Conservation (phyloP, 108 stramenopile species). For the Nitzschia sp. region DNA sequence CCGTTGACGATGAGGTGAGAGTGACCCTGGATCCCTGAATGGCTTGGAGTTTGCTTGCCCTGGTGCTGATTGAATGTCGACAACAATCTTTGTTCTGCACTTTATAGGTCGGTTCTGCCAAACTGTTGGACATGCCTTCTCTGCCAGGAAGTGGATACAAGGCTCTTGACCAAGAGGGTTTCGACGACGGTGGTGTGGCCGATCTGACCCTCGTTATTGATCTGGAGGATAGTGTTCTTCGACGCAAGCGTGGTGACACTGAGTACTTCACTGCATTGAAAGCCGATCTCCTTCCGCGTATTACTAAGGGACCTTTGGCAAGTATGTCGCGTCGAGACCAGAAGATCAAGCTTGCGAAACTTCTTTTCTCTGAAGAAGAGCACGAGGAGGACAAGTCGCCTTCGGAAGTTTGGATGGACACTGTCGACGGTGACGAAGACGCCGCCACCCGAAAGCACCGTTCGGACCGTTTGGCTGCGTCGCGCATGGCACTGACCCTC, state of each 20-base stretch:
- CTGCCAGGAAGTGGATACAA: conserved; percentile 84
- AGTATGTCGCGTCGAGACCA: conserved; percentile 81
- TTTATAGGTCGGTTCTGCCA: conserved; percentile 80
- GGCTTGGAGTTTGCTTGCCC: not conserved
- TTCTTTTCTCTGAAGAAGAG: conserved; percentile 86
- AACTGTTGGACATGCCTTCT: conserved; percentile 75
- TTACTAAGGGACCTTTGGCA: conserved; percentile 71
- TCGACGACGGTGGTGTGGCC: conserved; percentile 90
- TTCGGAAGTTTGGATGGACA: conserved; percentile 81
- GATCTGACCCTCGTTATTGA: conserved; percentile 89
- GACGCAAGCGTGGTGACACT: conserved; percentile 83
- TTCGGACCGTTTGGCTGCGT: conserved; percentile 68
- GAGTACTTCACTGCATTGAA: conserved; percentile 82
- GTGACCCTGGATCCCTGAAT: no score
- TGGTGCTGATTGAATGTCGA: not conserved
- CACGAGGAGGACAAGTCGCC: conserved; percentile 84
- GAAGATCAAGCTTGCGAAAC: conserved; percentile 84
- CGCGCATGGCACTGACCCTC: conserved; percentile 71
- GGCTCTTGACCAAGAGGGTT: conserved; percentile 79
- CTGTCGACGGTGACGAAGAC: conserved; percentile 62
- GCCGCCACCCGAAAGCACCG: conserved; percentile 59
- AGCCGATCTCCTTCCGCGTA: conserved; percentile 82
- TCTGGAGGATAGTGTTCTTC: conserved; percentile 81
- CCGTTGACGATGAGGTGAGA: conserved; percentile 78
- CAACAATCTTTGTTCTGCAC: conserved; percentile 5